Percentiles rank a stretch among this genome's conserved stretches.
Evolutionary conservation across 768 basidiomycete species (phyloP).

Genomic region (Pisolithus orientalis): DNA sequence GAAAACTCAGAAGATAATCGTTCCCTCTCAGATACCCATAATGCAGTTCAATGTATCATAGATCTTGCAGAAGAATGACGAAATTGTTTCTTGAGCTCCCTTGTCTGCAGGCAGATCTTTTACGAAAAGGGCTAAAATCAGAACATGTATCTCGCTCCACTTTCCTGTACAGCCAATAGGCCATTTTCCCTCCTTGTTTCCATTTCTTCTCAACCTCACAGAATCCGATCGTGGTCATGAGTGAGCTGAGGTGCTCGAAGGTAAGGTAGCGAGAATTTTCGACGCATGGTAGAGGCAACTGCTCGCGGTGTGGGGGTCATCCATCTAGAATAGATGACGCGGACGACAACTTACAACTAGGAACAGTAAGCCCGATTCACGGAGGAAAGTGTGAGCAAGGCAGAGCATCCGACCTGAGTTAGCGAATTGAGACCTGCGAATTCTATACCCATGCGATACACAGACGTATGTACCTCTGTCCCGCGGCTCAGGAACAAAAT

Average conservation of each 20-base stretch:
- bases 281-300: conserved; percentile 85
- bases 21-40: not conserved
- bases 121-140: conserved; percentile 31
- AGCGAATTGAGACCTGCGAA: not conserved
- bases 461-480: conserved; percentile 55
- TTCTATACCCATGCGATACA: not conserved
- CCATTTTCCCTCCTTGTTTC: conserved; percentile 75
- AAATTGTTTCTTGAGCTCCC: conserved; percentile 78
- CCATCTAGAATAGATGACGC: not conserved
- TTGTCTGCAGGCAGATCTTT: conserved; percentile 53
- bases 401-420: conserved; percentile 63
- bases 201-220: conserved; percentile 49
- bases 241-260: conserved; percentile 43
- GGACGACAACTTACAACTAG: conserved; percentile 48
- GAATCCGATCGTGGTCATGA: conserved; percentile 67
- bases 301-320: conserved; percentile 7
- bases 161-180: conserved; percentile 78
- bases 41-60: not conserved
- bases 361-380: conserved; percentile 54
- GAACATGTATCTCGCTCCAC: not conserved
- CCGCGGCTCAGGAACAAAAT: conserved; percentile 72
- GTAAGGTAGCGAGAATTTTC: conserved; percentile 81
- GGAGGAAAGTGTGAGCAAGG: conserved; percentile 52
- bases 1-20: not conserved
- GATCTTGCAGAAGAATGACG: conserved; percentile 37